Base-by-base conservation (phyloP, 2,329 filamentous ascomycete genomes). In the Epichloe bromicola region DNA sequence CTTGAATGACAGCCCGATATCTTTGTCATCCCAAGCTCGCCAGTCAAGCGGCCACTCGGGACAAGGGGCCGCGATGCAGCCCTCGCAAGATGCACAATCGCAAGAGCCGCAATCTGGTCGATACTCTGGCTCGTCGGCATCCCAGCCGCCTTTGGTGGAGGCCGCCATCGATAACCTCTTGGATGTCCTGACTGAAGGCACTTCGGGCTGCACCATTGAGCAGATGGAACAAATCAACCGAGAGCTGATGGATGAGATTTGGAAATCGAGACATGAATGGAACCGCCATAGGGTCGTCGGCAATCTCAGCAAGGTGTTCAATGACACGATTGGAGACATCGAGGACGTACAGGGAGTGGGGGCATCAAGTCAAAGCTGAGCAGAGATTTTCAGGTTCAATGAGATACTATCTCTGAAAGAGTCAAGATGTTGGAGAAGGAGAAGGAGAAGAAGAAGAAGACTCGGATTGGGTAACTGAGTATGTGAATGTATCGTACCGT, bases 201-300 rank as follows among this genome's bases (percentile, higher is more conserved):
- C 86, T 2, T 83, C 80, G 19, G 88, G 87, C 1, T 87, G 86
- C 65, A 86, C 84, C 0, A 86, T 98, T 49, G 93, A 98, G 69
- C 91, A 98, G 66, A 72, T 98, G 19, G 91, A 97, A 72, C 91
- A 97, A 67, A 83, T 96, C 64, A 90, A 90, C 65, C 84, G 89
- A 7, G 82, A 85, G 57, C 72, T 97, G 56, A 97, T 97, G 91
- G 86, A 91, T 54, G 81, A 83, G 56, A 78, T 97, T 43, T 98
- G 93, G 93, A 76, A 75, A 54, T 78, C 78, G 54, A 78, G 89
- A 47, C 76, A 80, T 46, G 83, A 94, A 61, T 93, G 87, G 80
- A 93, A 98, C 67, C 80, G 93, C 42, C 83, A 82, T 59, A 75
- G 76, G 59, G 89, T 95, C 14, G 74, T 83, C 14, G 70, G 70